Conservation (phyloP, 2,329 filamentous ascomycete genomes). For the Pseudogymnoascus sp. region DNA sequence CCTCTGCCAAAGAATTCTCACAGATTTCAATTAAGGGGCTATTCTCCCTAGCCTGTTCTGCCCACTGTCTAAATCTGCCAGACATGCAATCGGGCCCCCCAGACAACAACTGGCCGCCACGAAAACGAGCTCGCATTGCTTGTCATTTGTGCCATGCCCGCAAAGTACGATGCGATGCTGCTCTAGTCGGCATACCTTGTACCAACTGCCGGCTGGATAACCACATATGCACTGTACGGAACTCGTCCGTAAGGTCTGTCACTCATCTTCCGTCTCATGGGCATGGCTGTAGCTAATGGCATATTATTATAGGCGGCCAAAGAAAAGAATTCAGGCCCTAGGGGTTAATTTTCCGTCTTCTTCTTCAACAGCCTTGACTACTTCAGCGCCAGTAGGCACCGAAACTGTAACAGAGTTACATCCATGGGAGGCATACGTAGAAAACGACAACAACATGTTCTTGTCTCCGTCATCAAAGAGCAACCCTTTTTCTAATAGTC, state of each 20-base stretch:
- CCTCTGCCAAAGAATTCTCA: background rate
- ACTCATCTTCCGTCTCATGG: background rate
- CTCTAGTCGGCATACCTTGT: background rate
- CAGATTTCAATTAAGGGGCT: background rate
- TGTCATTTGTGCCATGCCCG: background rate
- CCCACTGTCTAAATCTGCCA: background rate
- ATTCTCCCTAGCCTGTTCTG: background rate
- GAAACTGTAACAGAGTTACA: background rate
- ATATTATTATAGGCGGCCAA: background rate
- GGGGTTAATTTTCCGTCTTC: background rate
- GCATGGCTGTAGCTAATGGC: background rate
- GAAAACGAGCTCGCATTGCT: background rate
- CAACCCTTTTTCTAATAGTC: background rate
- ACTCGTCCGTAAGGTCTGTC: background rate
- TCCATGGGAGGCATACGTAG: background rate
- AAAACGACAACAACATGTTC: background rate
- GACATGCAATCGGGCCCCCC: background rate
- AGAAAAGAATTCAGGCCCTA: background rate
- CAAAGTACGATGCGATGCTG: background rate
- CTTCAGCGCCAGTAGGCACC: background rate
- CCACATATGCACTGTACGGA: background rate
- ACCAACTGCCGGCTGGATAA: background rate
- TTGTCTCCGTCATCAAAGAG: background rate
- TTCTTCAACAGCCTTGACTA: background rate
- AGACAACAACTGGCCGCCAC: background rate